Evolutionary conservation across 2,329 filamentous ascomycete genomes (phyloP), one percentile per base, ranked within the genome.

Genomic region (Nigrograna mackinnonii): DNA sequence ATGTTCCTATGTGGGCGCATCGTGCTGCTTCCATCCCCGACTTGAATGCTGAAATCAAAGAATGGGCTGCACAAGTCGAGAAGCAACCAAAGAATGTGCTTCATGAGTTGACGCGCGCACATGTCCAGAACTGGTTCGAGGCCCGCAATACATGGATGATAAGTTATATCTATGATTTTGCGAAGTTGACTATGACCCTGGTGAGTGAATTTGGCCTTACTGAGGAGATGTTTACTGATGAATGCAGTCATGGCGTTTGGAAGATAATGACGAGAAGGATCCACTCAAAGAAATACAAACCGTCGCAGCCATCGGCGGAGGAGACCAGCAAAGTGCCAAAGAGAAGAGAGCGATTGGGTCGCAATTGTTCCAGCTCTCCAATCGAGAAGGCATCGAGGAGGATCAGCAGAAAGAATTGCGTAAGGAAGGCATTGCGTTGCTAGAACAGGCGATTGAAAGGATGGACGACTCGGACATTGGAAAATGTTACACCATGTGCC

Each of bases 121-220:
- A 47, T 22, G 19, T 44, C 6, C 9, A 18, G 5, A 41, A 41
- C 18, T 44, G 36, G 40, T n/a, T n/a, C n/a, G n/a, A n/a, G n/a
- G n/a, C n/a, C n/a, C n/a, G n/a, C n/a, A n/a, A n/a, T n/a, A n/a
- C n/a, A n/a, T n/a, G n/a, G n/a, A n/a, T n/a, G n/a, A n/a, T n/a
- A n/a, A n/a, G n/a, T n/a, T n/a, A n/a, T n/a, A n/a, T n/a, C n/a
- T n/a, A n/a, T n/a, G n/a, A n/a, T n/a, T n/a, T n/a, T n/a, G n/a
- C n/a, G n/a, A n/a, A n/a, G n/a, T n/a, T n/a, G n/a, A n/a, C n/a
- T n/a, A n/a, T n/a, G n/a, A n/a, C n/a, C n/a, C n/a, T n/a, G n/a
- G n/a, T n/a, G n/a, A n/a, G n/a, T n/a, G n/a, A n/a, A n/a, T n/a
- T n/a, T n/a, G n/a, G n/a, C n/a, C n/a, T n/a, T n/a, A n/a, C n/a